Percentiles rank a stretch among this genome's conserved stretches.
phyloP scores from a whole-genome alignment of 1,284 basidiomycete genomes.

The Schizopora paradoxa region DNA sequence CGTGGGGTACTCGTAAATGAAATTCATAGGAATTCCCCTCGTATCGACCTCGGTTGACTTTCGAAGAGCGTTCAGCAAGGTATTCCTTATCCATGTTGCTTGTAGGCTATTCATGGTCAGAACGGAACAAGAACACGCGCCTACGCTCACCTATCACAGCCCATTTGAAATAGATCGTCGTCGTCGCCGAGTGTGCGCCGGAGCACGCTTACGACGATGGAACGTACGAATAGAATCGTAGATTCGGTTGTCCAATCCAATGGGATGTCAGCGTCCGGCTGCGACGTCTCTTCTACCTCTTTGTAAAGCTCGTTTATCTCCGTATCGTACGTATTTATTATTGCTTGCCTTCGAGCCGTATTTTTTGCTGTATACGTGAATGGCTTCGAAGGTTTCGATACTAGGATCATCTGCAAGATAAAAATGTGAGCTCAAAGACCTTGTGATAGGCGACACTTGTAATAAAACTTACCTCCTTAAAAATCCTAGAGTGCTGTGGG shows the following conservation, averaged over 20 bases:
- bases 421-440: not conserved
- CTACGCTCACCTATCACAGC: not conserved
- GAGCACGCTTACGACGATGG: not conserved
- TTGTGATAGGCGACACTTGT: not conserved
- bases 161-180: not conserved
- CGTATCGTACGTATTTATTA: conserved; percentile 23
- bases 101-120: no score
- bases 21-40: not conserved
- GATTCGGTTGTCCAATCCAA: no score
- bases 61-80: not conserved
- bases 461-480: conserved; percentile 20
- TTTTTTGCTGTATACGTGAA: conserved; percentile 30
- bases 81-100: not conserved
- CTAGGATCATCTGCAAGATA: conserved; percentile 27
- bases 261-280: not conserved
- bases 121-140: not conserved
- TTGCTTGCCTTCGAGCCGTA: conserved; percentile 22
- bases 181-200: not conserved
- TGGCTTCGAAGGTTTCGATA: conserved; percentile 26
- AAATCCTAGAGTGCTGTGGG: conserved; percentile 25
- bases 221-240: not conserved
- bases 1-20: not conserved
- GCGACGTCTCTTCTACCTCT: conserved; percentile 1
- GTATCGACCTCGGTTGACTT: not conserved
- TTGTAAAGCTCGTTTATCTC: conserved; percentile 28